A percentile compares a stretch with the other conserved stretches of the same genome.
phyloP scores from a whole-genome alignment of 176 grass and related monocot genomes.

The Bonia amplexicaulis region DNA sequence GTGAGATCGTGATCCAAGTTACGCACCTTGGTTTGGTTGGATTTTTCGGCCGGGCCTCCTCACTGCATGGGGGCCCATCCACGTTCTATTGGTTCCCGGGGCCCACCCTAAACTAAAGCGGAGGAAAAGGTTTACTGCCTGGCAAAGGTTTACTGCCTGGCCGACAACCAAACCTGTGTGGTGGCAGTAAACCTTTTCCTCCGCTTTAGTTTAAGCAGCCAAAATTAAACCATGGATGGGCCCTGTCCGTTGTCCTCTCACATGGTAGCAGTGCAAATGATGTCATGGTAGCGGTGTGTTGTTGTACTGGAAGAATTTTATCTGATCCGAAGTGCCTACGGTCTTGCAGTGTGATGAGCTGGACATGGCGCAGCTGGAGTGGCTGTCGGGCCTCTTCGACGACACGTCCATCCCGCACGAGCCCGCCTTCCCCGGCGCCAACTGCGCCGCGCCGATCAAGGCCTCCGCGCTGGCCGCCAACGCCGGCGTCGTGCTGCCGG shows the following conservation, averaged over 20 bases:
- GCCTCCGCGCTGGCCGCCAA: slow-evolving; percentile 26
- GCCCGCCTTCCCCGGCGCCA: slow-evolving; percentile 18
- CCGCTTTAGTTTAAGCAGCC: slow-evolving; percentile 48
- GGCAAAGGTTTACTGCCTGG: no score
- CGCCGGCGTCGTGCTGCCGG: slow-evolving; percentile 29
- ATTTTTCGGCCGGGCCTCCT: neutral
- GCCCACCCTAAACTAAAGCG: no score
- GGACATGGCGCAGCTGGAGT: slow-evolving; percentile 88
- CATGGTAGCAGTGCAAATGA: neutral
- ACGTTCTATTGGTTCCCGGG: neutral
- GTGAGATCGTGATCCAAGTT: slow-evolving; percentile 7
- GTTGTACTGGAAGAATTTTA: neutral
- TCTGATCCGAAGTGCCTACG: slow-evolving; percentile 5
- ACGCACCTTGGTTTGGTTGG: neutral
- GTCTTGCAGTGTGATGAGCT: slow-evolving; percentile 70
- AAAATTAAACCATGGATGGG: slow-evolving; percentile 14
- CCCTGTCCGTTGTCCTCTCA: neutral
- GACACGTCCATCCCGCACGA: slow-evolving; percentile 65
- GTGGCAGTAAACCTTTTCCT: neutral
- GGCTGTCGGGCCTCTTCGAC: slow-evolving; percentile 72
- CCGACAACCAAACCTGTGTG: slow-evolving; percentile 30
- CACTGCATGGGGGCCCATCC: neutral
- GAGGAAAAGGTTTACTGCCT: no score
- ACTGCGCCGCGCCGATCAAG: slow-evolving; percentile 24
- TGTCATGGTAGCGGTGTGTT: neutral